phyloP scores from a whole-genome alignment of 495 filamentous ascomycete species.

The Lasiosphaeris hirsuta region DNA sequence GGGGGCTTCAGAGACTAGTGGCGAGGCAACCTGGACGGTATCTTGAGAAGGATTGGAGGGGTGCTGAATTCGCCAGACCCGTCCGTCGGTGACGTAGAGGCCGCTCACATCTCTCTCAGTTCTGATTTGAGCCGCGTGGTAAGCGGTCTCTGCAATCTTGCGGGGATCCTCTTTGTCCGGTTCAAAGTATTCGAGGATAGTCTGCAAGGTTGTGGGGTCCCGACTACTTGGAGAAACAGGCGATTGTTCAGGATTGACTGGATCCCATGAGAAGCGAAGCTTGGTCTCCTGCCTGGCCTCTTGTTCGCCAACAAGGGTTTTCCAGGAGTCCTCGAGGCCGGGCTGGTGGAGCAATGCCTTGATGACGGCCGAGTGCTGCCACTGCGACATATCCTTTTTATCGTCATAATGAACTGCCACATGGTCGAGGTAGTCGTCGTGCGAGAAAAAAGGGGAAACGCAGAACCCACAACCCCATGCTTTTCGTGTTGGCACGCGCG shows the following conservation, averaged over 20 bases:
- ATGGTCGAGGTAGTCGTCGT: conserved; percentile 22
- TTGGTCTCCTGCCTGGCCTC: conserved; percentile 13
- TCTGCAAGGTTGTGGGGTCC: not conserved
- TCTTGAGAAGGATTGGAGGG: not conserved
- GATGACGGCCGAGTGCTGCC: conserved; percentile 26
- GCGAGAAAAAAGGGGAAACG: conserved; percentile 7
- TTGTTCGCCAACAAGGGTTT: conserved; percentile 11
- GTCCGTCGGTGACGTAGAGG: not conserved
- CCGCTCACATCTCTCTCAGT: not conserved
- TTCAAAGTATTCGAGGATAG: not conserved
- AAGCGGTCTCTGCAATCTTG: not conserved
- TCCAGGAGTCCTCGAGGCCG: conserved; percentile 17
- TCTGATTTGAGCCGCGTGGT: not conserved
- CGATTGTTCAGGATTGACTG: conserved; percentile 9
- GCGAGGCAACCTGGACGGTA: not conserved
- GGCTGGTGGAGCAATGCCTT: conserved; percentile 24
- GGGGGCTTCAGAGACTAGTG: not conserved
- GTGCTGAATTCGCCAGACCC: not conserved
- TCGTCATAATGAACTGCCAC: conserved; percentile 25
- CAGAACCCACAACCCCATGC: conserved; percentile 33
- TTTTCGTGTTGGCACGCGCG: not conserved
- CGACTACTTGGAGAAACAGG: not conserved
- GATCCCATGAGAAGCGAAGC: conserved; percentile 21
- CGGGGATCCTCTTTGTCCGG: not conserved
- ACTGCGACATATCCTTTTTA: conserved; percentile 15